Evolutionary conservation across 805 yeast genomes (phyloP).

Genomic region (Wickerhamiella brachini): DNA sequence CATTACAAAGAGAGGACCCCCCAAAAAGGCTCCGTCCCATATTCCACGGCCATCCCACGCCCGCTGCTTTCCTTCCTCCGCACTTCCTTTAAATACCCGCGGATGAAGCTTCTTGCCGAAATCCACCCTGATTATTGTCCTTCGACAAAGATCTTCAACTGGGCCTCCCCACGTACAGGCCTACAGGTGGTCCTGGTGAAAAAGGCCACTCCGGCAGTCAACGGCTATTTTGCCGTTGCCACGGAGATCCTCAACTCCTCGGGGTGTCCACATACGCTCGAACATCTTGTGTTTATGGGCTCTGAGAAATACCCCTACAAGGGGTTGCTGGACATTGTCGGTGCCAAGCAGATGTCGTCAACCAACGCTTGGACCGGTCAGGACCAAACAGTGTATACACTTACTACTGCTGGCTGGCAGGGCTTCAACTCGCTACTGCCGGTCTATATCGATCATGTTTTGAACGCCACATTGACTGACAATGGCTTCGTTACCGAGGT

Average conservation of each 20-base stretch:
- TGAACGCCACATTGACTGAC: slow-evolving; percentile 76
- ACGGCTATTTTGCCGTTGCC: slow-evolving; percentile 92
- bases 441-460: slow-evolving; percentile 74
- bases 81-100: neutral
- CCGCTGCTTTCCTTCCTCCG: neutral
- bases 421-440: slow-evolving; percentile 80
- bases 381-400: slow-evolving; percentile 87
- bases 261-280: slow-evolving; percentile 92
- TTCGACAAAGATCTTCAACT: slow-evolving; percentile 30
- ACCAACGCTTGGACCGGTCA: slow-evolving; percentile 97
- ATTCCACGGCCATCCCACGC: no score
- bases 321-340: slow-evolving; percentile 77
- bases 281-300: slow-evolving; percentile 92
- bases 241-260: slow-evolving; percentile 79
- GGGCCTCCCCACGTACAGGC: slow-evolving; percentile 71
- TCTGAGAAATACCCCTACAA: slow-evolving; percentile 79
- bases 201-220: slow-evolving; percentile 71
- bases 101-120: slow-evolving; percentile 13
- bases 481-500: slow-evolving; percentile 90
- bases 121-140: slow-evolving; percentile 16
- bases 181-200: slow-evolving; percentile 63
- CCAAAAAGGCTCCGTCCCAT: neutral
- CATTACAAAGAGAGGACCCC: neutral
- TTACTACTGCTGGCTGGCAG: slow-evolving; percentile 91
- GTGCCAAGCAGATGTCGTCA: slow-evolving; percentile 66